Evolutionary conservation across 2,329 filamentous ascomycete species (phyloP).

Genomic region (Colletotrichum endophyticum): DNA sequence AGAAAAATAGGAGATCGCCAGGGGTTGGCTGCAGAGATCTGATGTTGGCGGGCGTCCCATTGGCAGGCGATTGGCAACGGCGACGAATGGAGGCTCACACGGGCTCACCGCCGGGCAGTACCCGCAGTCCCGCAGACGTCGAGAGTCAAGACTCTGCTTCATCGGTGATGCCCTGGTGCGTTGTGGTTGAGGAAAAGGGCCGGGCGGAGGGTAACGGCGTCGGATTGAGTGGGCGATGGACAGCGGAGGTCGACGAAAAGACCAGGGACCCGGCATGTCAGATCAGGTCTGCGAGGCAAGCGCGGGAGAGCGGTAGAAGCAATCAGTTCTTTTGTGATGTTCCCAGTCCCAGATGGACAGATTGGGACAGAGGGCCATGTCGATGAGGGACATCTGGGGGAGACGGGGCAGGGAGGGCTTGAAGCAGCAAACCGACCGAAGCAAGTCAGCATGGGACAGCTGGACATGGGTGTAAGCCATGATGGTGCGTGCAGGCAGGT

Average conservation of each 20-base stretch:
- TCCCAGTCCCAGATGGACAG: neutral
- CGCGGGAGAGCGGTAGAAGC: neutral
- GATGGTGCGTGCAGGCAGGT: neutral
- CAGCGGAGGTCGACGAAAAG: neutral
- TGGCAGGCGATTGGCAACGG: neutral
- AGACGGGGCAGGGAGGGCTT: neutral
- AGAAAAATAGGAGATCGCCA: neutral
- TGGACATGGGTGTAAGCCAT: neutral
- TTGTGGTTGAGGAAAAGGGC: neutral
- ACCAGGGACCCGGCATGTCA: neutral
- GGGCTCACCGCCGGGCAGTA: neutral
- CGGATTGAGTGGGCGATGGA: neutral
- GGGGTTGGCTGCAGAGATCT: slow-evolving; percentile 12
- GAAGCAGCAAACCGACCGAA: neutral
- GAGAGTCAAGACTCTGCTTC: neutral
- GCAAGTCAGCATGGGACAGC: neutral
- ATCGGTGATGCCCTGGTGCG: neutral
- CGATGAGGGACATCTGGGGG: neutral
- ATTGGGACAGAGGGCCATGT: neutral
- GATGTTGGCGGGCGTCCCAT: neutral
- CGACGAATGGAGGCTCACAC: neutral
- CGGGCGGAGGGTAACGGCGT: neutral
- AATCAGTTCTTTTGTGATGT: neutral
- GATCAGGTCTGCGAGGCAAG: neutral
- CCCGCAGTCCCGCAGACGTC: neutral